Percentiles rank a stretch among this genome's conserved stretches.
Evolutionary conservation across 2,329 filamentous ascomycete genomes (phyloP).

Genomic region (Pleomassaria siparia): DNA sequence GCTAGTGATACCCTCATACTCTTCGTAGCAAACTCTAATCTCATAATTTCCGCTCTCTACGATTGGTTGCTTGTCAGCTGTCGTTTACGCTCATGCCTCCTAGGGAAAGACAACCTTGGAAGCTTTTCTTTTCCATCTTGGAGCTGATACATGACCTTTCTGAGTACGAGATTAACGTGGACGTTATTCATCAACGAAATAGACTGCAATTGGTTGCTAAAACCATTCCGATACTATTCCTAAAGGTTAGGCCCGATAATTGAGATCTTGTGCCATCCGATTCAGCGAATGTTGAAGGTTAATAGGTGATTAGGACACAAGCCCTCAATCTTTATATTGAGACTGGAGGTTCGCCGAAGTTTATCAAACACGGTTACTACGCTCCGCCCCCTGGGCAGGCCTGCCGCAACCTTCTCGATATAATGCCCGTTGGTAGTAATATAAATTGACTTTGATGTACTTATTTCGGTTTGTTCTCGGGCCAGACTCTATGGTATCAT

Average conservation of each 20-base stretch:
- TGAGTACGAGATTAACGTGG: constrained; percentile 5
- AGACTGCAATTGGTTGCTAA: constrained; percentile 7
- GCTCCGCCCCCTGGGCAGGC: constrained; percentile 8
- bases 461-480: constrained; percentile 9
- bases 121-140: too few relatives aligned
- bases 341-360: constrained; percentile 9
- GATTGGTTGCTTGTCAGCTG: constrained; percentile 14
- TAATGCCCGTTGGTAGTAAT: constrained; percentile 6
- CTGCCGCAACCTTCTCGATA: constrained; percentile 9
- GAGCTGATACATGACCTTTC: too few relatives aligned
- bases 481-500: constrained; percentile 9
- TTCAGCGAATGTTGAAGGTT: constrained; percentile 9
- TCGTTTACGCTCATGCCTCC: constrained; percentile 9
- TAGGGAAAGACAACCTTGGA: too few relatives aligned
- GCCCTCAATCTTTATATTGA: constrained; percentile 9
- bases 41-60: constrained; percentile 14
- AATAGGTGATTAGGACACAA: constrained; percentile 11
- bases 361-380: constrained; percentile 9
- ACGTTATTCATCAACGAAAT: constrained; percentile 3
- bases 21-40: constrained; percentile 12
- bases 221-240: constrained; percentile 7
- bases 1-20: constrained; percentile 10
- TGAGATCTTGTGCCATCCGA: constrained; percentile 8
- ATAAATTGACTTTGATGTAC: constrained; percentile 9
- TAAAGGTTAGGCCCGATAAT: constrained; percentile 2